Evolutionary conservation across 2,329 filamentous ascomycete genomes (phyloP), one percentile per base, ranked within the genome.

Genomic region (Fusarium incarnatum): DNA sequence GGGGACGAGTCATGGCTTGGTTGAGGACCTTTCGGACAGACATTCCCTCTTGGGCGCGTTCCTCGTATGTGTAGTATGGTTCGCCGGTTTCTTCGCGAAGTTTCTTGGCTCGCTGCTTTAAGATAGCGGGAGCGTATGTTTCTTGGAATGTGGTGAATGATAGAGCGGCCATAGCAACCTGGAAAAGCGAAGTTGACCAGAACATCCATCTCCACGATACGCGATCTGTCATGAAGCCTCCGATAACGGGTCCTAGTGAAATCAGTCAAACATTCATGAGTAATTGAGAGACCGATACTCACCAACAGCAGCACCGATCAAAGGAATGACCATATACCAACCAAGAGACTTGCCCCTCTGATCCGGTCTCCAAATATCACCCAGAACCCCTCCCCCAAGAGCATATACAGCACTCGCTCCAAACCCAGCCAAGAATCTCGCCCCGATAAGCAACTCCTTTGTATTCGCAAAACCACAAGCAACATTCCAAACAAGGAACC

Each of bases 401-500:
- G 83, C 78, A 37, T 84, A 83, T 3, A 83, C 79, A 3, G 81
- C 78, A 47, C 81, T 83, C 1, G 83, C 84, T 3, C 84, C 84
- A 20, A 87, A 78, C 0, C 85, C 85, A 6, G 84, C 79, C 1
- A 87, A 67, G 44, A 87, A 83, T 0, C 85, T 78, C 15, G 81
- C 79, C 0, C 79, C 80, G 13, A 86, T 82, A 5, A 87, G 73
- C 9, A 80, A 48, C 8, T 77, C 76, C 55, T 83, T 80, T 5
- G 78, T 77, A 2, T 68, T 76, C 7, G 83, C 76, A 54, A 83
- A 81, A 5, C 83, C 80, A 60, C 83, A 85, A 3, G 79, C 77
- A 10, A 86, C 65, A 67, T 85, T 85, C 81, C 85, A 86, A 41
- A 82, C 60, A 4, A 88, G 73, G 72, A 87, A 87, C 79, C 83